phyloP scores from a whole-genome alignment of 345 rosid genomes.

The Citrus hindsii region DNA sequence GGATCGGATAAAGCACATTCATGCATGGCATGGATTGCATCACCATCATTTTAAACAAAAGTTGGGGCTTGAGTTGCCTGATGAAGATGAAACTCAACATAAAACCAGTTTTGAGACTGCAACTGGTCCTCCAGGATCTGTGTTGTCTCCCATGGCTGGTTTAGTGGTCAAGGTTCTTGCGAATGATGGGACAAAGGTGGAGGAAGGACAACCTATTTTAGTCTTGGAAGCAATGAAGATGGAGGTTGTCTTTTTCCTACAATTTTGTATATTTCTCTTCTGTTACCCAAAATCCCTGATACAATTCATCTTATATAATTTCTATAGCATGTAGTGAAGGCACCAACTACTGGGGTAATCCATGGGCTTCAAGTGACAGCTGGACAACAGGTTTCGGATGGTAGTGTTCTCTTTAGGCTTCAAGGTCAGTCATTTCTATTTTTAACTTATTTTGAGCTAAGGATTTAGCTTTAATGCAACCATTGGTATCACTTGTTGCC shows the following conservation, averaged over 20 bases:
- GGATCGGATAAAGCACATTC: conserved; percentile 64
- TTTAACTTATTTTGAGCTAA: background rate
- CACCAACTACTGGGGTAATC: conserved; percentile 62
- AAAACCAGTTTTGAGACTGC: conserved; percentile 46
- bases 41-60: conserved; percentile 69
- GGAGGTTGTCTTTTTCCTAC: conserved; percentile 55
- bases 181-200: conserved; percentile 65
- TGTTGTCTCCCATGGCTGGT: conserved; percentile 95
- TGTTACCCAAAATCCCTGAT: background rate
- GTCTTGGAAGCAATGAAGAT: conserved; percentile 98
- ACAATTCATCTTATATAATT: background rate
- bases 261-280: background rate
- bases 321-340: conserved; percentile 82
- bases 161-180: conserved; percentile 83
- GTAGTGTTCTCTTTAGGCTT: conserved; percentile 60
- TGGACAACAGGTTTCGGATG: conserved; percentile 81
- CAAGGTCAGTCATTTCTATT: conserved; percentile 47
- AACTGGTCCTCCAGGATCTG: conserved; percentile 59
- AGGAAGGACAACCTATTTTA: conserved; percentile 69
- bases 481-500: background rate
- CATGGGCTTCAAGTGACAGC: conserved; percentile 61
- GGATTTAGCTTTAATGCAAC: background rate
- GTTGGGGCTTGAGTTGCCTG: conserved; percentile 50
- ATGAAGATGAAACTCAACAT: conserved; percentile 55
- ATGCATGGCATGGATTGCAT: conserved; percentile 67